Percentiles rank a stretch among this genome's conserved stretches.
Conservation (phyloP, 345 rosid species). For the Populus tremula region DNA sequence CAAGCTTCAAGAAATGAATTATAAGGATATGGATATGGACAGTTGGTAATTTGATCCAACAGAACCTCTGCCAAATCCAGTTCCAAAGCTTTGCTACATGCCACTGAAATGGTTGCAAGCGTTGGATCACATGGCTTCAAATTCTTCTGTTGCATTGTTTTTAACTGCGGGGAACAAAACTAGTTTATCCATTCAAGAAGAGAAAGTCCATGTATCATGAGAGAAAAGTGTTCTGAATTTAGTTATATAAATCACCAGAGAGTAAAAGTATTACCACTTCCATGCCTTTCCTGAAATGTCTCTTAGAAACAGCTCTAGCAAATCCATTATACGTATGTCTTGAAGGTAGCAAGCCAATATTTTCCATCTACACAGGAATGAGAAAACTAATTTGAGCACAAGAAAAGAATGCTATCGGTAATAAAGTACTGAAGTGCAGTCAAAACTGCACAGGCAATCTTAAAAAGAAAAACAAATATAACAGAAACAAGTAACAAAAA, state of each 20-base stretch:
- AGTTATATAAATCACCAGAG: not conserved
- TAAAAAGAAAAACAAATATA: not conserved
- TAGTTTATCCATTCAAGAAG: not conserved
- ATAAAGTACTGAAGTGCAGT: not conserved
- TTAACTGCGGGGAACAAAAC: conserved; percentile 46
- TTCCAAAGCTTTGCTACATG: conserved; percentile 61
- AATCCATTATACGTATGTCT: conserved; percentile 58
- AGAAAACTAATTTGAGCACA: not conserved
- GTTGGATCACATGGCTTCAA: conserved; percentile 67
- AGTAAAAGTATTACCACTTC: conserved; percentile 45
- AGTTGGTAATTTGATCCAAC: conserved; percentile 52
- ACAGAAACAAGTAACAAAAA: not conserved
- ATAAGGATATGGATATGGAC: conserved; percentile 44
- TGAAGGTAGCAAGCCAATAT: conserved; percentile 69
- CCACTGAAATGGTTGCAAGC: conserved; percentile 55
- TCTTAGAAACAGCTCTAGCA: conserved; percentile 54
- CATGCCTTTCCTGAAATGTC: conserved; percentile 51
- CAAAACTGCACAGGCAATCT: not conserved
- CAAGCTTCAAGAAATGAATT: conserved; percentile 70
- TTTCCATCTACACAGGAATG: conserved; percentile 59
- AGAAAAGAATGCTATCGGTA: not conserved
- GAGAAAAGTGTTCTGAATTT: conserved; percentile 7
- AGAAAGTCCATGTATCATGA: conserved; percentile 4
- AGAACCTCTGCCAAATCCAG: conserved; percentile 77
- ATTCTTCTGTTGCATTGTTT: conserved; percentile 56